These are phyloP conservation scores for Pseudogymnoascus sp. DNA, from an alignment of 2,329 filamentous ascomycete genomes.

Conservation along the genomic window DNA sequence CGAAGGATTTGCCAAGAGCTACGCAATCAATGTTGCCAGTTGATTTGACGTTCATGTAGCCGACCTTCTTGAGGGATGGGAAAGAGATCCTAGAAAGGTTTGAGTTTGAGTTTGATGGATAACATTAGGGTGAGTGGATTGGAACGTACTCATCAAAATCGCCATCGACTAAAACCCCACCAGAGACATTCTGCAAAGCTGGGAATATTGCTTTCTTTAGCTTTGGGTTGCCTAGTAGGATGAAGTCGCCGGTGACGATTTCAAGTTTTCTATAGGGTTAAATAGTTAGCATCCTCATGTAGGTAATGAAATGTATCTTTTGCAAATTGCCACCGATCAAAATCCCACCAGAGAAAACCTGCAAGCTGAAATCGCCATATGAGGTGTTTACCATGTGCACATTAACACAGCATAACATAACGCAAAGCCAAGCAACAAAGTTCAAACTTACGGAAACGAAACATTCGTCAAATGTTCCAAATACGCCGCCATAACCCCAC, in stretches of 20 bases:
- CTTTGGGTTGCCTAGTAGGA: background rate
- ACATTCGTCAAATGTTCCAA: slow-evolving; percentile 10
- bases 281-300: background rate
- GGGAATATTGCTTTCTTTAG: background rate
- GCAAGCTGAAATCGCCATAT: too few species aligned
- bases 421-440: background rate
- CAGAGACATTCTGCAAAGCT: background rate
- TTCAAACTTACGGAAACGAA: slow-evolving; percentile 9
- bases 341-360: too few species aligned
- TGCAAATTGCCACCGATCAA: too few species aligned
- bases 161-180: background rate
- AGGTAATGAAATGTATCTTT: too few species aligned
- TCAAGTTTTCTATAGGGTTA: background rate
- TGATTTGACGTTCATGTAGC: background rate
- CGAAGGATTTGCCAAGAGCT: slow-evolving; percentile 11
- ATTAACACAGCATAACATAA: background rate
- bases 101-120: background rate
- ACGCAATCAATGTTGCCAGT: slow-evolving; percentile 10
- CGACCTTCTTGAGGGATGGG: slow-evolving; percentile 9
- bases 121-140: background rate
- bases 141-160: background rate
- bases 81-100: slow-evolving; percentile 11
- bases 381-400: too few species aligned
- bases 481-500: slow-evolving; percentile 9
- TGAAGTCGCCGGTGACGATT: background rate